Evolutionary conservation across 129 eudicot species (phyloP).

Genomic region (Kitagawia praeruptora): DNA sequence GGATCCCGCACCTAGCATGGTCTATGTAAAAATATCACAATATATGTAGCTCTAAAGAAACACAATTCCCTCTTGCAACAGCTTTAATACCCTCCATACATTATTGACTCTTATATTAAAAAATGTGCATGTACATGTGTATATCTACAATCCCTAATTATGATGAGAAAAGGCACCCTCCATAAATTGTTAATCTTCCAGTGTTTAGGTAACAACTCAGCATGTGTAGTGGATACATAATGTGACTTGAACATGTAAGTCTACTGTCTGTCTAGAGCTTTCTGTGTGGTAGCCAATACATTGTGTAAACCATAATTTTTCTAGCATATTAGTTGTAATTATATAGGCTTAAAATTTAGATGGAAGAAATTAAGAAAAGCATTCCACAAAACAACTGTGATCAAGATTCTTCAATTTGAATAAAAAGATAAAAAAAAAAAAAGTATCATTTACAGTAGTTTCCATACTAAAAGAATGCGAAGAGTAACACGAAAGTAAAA

Average conservation of each 20-base stretch:
- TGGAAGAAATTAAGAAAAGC: neutral
- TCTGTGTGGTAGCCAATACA: neutral
- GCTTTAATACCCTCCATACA: neutral
- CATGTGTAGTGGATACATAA: neutral
- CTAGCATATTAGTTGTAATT: neutral
- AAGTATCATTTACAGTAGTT: slow-evolving; percentile 4
- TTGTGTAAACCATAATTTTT: neutral
- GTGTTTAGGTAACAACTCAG: neutral
- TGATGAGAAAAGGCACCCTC: neutral
- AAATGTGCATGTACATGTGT: neutral
- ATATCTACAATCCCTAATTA: neutral
- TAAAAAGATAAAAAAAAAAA: neutral
- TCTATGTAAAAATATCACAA: neutral
- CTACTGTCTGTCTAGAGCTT: neutral
- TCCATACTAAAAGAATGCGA: neutral
- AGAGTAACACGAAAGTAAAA: neutral
- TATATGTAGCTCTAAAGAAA: neutral
- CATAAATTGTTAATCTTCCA: neutral
- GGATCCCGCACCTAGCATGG: neutral
- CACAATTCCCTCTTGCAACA: neutral
- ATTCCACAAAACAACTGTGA: neutral
- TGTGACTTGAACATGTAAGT: neutral
- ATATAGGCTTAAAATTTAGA: neutral
- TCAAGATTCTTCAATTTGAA: neutral
- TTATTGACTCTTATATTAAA: neutral